A percentile compares a stretch with the other conserved stretches of the same genome.
Conservation (phyloP, 1,284 basidiomycete genomes). For the Cryptococcus deneoformans region DNA sequence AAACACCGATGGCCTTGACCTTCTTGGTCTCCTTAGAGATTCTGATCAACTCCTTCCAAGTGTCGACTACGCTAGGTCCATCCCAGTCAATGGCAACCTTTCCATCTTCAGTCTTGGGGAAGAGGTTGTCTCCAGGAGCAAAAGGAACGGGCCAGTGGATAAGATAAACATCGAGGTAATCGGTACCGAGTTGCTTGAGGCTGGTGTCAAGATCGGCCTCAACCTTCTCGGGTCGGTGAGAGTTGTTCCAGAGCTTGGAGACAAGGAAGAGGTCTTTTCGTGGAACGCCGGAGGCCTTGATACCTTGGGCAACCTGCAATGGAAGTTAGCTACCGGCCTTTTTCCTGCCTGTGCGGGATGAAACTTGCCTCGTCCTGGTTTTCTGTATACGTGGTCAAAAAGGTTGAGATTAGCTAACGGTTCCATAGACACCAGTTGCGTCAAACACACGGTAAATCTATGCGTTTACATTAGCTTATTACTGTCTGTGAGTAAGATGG, state of each 20-base stretch:
- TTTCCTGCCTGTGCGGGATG: not conserved
- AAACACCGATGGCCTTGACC: conserved; percentile 56
- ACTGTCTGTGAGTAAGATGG: not conserved
- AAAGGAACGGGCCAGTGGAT: conserved; percentile 88
- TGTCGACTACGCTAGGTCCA: conserved; percentile 27
- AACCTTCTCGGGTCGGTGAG: conserved; percentile 53
- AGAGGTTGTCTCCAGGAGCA: conserved; percentile 51
- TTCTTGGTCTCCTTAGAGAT: conserved; percentile 42
- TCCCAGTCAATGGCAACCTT: conserved; percentile 26
- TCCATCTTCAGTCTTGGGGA: conserved; percentile 16
- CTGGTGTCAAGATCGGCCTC: conserved; percentile 73
- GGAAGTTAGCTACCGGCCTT: conserved; percentile 48
- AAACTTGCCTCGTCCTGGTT: not conserved
- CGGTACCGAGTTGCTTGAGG: conserved; percentile 64
- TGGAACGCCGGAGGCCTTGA: conserved; percentile 71
- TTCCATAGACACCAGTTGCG: not conserved
- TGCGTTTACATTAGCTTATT: not conserved
- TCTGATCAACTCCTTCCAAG: conserved; percentile 47
- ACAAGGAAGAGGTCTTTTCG: conserved; percentile 83
- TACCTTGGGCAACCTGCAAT: conserved; percentile 55
- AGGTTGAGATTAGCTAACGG: not conserved
- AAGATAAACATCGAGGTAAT: conserved; percentile 79
- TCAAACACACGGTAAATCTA: conserved; percentile 11
- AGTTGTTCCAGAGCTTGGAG: conserved; percentile 56
- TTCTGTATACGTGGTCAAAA: not conserved